A percentile compares a stretch with the other conserved stretches of the same genome.
phyloP scores from a whole-genome alignment of 257 asterid genomes.

The Ilex aquifolium region DNA sequence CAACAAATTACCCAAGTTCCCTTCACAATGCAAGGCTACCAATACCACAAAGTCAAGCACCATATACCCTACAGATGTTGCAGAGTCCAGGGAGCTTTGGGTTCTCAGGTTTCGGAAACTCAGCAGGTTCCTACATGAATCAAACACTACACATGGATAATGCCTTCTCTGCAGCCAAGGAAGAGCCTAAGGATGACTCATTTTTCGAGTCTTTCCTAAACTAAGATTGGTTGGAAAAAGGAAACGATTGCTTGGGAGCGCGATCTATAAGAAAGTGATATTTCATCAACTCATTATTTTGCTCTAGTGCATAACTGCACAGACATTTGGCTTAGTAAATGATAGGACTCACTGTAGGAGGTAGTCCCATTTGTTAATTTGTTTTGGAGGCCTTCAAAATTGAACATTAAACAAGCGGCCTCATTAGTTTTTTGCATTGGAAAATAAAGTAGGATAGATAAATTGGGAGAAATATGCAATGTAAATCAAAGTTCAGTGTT shows the following conservation, averaged over 20 bases:
- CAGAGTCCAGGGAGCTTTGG: neutral
- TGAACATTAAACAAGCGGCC: neutral
- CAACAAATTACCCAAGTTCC: constrained; percentile 29
- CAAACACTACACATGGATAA: neutral
- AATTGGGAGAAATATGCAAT: constrained; percentile 2
- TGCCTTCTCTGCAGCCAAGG: neutral
- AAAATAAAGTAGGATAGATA: constrained; percentile 1
- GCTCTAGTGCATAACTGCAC: neutral
- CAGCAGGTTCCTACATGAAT: neutral
- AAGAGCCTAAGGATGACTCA: constrained; percentile 1
- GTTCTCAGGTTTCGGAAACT: neutral
- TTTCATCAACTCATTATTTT: too few relatives aligned
- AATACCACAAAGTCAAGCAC: constrained; percentile 46
- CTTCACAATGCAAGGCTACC: constrained; percentile 23
- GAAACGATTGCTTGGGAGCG: too few relatives aligned
- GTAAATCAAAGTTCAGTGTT: neutral
- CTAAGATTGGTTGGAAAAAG: neutral
- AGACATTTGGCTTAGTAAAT: constrained; percentile 13
- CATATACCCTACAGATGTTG: neutral
- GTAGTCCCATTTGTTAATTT: constrained; percentile 4
- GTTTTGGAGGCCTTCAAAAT: constrained; percentile 4
- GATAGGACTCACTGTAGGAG: constrained; percentile 18
- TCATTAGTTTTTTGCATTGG: neutral
- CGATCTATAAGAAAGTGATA: too few relatives aligned
- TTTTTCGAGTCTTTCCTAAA: neutral